Conservation (phyloP, 306 rosid genomes). For the Cucumis cinereus region DNA sequence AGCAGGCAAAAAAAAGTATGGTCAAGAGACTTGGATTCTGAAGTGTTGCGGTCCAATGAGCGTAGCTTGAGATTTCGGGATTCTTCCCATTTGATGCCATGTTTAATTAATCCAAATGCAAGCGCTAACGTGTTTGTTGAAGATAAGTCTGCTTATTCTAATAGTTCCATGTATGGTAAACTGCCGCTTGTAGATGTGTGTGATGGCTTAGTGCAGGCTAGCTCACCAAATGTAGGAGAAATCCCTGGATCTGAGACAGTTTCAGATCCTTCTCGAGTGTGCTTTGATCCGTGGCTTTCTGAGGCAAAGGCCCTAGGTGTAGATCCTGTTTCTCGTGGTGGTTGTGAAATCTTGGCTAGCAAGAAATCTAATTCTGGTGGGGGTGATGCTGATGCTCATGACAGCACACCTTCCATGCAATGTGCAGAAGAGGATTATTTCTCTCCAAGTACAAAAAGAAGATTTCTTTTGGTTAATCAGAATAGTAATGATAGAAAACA, state of each 20-base stretch:
- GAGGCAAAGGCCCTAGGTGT: constrained; percentile 12
- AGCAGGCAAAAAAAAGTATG: constrained; percentile 21
- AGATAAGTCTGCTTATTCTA: constrained; percentile 13
- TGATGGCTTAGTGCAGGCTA: constrained; percentile 14
- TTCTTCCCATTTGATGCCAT: constrained; percentile 10
- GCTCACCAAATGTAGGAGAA: constrained; percentile 18
- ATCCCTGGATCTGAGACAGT: constrained; percentile 9
- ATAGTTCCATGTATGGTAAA: constrained; percentile 23
- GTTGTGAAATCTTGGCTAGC: constrained; percentile 1
- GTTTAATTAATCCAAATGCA: constrained; percentile 17
- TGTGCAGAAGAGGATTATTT: neutral
- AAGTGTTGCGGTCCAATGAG: constrained; percentile 13
- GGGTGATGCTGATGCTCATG: neutral
- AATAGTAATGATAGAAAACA: constrained; percentile 18
- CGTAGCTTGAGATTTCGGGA: constrained; percentile 1
- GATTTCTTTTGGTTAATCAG: constrained; percentile 7
- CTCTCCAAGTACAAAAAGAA: neutral
- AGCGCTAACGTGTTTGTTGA: constrained; percentile 17
- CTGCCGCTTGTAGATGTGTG: constrained; percentile 18
- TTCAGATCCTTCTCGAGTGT: constrained; percentile 20
- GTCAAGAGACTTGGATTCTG: constrained; percentile 19
- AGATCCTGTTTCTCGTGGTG: constrained; percentile 19
- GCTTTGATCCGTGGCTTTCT: constrained; percentile 1
- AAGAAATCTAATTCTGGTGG: constrained; percentile 7
- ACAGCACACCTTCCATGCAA: neutral